phyloP scores from a whole-genome alignment of 1,139 yeast species.

The Debaryomyces subglobosus region DNA sequence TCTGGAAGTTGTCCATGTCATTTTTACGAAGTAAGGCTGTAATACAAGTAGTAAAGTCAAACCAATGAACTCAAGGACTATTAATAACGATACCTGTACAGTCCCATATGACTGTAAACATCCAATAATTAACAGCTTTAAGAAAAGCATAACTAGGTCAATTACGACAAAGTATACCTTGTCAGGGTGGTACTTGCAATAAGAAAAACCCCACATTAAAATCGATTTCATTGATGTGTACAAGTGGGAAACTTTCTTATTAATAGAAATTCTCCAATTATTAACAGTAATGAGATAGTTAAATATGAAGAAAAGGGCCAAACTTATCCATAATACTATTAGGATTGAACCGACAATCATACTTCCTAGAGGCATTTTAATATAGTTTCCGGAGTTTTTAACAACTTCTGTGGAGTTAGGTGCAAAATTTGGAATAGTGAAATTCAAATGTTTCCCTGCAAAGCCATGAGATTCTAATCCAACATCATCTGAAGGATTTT shows the following conservation, averaged over 20 bases:
- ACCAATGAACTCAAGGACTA: conserved; percentile 38
- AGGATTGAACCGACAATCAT: conserved; percentile 34
- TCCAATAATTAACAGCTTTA: conserved; percentile 46
- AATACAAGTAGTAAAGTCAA: conserved; percentile 31
- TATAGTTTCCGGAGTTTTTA: not conserved
- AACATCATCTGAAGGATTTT: not conserved
- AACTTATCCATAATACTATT: conserved; percentile 36
- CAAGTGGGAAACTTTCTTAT: conserved; percentile 33
- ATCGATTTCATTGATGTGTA: conserved; percentile 53
- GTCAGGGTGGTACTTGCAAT: conserved; percentile 48
- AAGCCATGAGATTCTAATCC: not conserved
- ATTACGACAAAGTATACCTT: conserved; percentile 40
- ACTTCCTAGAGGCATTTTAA: conserved; percentile 15
- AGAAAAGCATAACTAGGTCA: conserved; percentile 34
- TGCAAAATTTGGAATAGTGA: not conserved
- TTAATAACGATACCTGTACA: conserved; percentile 46
- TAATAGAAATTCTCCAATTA: conserved; percentile 19
- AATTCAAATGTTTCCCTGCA: not conserved
- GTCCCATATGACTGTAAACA: conserved; percentile 45
- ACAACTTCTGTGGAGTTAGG: not conserved
- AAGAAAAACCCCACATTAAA: conserved; percentile 50
- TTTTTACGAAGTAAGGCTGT: conserved; percentile 44
- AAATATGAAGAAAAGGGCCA: conserved; percentile 35
- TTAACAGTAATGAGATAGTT: conserved; percentile 30
- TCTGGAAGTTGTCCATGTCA: conserved; percentile 43